Conservation (phyloP, 1,139 yeast genomes). For the Hyphopichia burtonii region DNA sequence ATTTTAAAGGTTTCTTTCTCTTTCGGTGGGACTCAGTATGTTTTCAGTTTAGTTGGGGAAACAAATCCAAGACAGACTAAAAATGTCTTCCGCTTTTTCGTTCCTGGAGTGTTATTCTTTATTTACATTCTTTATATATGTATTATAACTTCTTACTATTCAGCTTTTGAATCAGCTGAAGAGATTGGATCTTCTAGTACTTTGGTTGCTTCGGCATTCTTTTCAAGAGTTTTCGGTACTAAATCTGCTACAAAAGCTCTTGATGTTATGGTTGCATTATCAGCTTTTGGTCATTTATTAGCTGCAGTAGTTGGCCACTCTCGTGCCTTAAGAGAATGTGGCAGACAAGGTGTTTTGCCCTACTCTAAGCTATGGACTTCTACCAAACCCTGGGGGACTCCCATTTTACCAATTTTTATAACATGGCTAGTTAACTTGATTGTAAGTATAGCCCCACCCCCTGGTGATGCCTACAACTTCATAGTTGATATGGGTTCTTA, state of each 20-base stretch:
- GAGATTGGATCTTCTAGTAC: constrained; percentile 32
- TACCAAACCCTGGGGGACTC: constrained; percentile 43
- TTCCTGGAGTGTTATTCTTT: constrained; percentile 33
- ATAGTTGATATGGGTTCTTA: constrained; percentile 34
- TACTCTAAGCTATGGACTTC: constrained; percentile 39
- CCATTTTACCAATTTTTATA: constrained; percentile 35
- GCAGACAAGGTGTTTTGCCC: constrained; percentile 48
- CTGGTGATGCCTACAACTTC: constrained; percentile 48
- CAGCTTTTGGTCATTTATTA: constrained; percentile 42
- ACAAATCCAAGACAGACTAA: constrained; percentile 25
- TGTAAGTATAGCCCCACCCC: constrained; percentile 42
- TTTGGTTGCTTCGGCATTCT: constrained; percentile 32
- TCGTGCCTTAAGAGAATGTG: constrained; percentile 44
- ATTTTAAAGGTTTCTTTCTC: constrained; percentile 44
- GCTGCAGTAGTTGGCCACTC: constrained; percentile 42
- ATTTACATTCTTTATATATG: constrained; percentile 36
- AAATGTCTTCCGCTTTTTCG: constrained; percentile 28
- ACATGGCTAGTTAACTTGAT: constrained; percentile 38
- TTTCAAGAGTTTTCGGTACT: constrained; percentile 19
- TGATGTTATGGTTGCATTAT: constrained; percentile 38
- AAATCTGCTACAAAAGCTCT: constrained; percentile 1
- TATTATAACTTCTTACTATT: constrained; percentile 36
- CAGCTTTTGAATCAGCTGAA: constrained; percentile 28
- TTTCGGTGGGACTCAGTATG: constrained; percentile 39
- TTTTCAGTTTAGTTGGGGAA: constrained; percentile 41